phyloP scores from a whole-genome alignment of 2,329 filamentous ascomycete genomes.

The Pseudogymnoascus destructans region DNA sequence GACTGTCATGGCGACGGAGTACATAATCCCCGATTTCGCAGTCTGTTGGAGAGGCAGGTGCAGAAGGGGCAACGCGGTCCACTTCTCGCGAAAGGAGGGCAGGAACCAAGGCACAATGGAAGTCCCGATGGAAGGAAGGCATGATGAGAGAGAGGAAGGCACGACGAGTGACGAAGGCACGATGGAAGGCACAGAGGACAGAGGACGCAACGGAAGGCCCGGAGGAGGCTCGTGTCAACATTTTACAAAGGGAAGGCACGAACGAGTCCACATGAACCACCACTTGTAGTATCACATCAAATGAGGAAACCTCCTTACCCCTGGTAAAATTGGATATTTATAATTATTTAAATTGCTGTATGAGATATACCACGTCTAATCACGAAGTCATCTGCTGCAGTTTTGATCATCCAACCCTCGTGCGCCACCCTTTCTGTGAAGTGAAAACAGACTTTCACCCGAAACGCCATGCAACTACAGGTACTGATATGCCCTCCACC shows the following conservation, averaged over 20 bases:
- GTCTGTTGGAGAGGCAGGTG: not conserved
- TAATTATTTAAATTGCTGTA: not conserved
- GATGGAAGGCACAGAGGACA: too few species aligned
- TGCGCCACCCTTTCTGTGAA: not conserved
- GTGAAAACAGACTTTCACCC: conserved; percentile 5
- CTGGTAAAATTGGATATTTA: not conserved
- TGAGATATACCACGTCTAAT: not conserved
- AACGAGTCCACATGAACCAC: not conserved
- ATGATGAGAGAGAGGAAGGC: not conserved
- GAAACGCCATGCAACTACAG: not conserved
- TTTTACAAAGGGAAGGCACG: not conserved
- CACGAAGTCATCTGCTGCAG: not conserved
- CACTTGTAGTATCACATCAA: not conserved
- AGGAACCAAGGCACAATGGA: not conserved
- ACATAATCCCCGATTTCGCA: not conserved
- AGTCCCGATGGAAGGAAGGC: not conserved
- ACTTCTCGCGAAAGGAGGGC: not conserved
- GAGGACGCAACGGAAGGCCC: not conserved
- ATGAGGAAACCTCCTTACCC: not conserved
- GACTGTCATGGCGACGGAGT: not conserved
- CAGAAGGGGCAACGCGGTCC: not conserved
- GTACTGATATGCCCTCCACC: not conserved
- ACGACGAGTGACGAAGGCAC: not conserved
- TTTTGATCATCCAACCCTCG: conserved; percentile 1
- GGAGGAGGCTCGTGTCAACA: not conserved